These are phyloP conservation scores for Gymnopus androsaceus DNA, from an alignment of 1,284 basidiomycete species.

Conservation along the genomic window DNA sequence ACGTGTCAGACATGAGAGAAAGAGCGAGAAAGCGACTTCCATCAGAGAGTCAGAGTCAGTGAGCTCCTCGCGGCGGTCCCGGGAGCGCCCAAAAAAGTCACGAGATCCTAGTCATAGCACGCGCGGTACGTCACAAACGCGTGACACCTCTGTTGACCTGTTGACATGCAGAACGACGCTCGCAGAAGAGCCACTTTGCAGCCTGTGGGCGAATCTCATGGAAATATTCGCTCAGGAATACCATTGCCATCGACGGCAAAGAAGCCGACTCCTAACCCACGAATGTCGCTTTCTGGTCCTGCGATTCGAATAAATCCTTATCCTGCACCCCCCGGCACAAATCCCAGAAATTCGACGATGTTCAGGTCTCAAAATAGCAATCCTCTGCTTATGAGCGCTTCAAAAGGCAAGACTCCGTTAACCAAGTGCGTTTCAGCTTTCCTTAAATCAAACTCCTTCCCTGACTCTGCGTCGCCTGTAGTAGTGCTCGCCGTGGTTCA, in stretches of 20 bases:
- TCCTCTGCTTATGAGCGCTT: constrained; percentile 66
- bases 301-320: constrained; percentile 60
- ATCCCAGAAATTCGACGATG: constrained; percentile 65
- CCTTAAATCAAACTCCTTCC: not conserved
- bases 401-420: constrained; percentile 77
- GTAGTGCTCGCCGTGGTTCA: constrained; percentile 68
- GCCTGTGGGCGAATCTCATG: constrained; percentile 50
- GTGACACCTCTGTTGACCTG: not conserved
- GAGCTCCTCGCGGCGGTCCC: too few relatives aligned
- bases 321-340: constrained; percentile 48
- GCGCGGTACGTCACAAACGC: not conserved
- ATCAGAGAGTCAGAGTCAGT: too few relatives aligned
- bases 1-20: constrained; percentile 6
- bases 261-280: constrained; percentile 52
- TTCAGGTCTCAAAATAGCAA: constrained; percentile 68
- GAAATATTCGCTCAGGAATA: constrained; percentile 54
- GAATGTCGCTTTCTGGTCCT: constrained; percentile 72
- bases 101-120: not conserved
- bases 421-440: constrained; percentile 52
- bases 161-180: constrained; percentile 33
- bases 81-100: too few relatives aligned
- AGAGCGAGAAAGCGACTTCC: not conserved
- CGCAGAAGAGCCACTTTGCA: constrained; percentile 63
- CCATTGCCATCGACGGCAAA: constrained; percentile 67
- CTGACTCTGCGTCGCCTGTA: constrained; percentile 29